These are phyloP conservation scores for Polytrichum commune DNA, from an alignment of 225 moss, liverwort and hornwort genomes.

Conservation along the genomic window DNA sequence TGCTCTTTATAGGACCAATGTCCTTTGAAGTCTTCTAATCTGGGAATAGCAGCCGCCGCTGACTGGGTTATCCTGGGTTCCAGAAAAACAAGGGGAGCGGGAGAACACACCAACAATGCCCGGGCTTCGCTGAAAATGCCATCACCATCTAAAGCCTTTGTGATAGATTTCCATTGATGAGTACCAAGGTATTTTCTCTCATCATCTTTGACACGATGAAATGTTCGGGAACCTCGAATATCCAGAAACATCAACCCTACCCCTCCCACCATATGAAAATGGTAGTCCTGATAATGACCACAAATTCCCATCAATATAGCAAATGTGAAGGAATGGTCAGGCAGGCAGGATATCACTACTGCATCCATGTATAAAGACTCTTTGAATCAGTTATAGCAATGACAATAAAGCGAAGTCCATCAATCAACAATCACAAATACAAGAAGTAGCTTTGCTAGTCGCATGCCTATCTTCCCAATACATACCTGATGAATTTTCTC, in stretches of 20 bases:
- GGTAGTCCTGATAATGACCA: slow-evolving; percentile 57
- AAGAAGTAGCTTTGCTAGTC: no score
- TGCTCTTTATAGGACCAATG: slow-evolving; percentile 86
- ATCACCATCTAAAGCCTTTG: slow-evolving; percentile 36
- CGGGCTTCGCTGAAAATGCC: slow-evolving; percentile 65
- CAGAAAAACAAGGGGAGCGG: slow-evolving; percentile 93
- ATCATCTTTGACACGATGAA: slow-evolving; percentile 57
- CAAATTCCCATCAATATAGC: background rate
- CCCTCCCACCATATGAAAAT: slow-evolving; percentile 82
- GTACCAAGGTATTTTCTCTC: slow-evolving; percentile 56
- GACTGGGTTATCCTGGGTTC: slow-evolving; percentile 58
- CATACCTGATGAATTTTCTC: slow-evolving; percentile 62
- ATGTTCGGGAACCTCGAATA: slow-evolving; percentile 87
- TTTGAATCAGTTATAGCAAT: no score
- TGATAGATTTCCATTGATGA: slow-evolving; percentile 73
- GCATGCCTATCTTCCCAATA: background rate
- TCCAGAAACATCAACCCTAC: slow-evolving; percentile 91
- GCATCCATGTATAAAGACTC: no score
- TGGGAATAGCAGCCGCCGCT: slow-evolving; percentile 48
- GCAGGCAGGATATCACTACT: no score
- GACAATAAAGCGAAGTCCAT: no score
- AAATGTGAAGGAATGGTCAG: background rate
- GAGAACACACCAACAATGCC: slow-evolving; percentile 75
- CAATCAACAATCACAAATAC: no score
- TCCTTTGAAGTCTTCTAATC: slow-evolving; percentile 86